Conservation (phyloP, 441 rosid species). For the Croton laevigatus region DNA sequence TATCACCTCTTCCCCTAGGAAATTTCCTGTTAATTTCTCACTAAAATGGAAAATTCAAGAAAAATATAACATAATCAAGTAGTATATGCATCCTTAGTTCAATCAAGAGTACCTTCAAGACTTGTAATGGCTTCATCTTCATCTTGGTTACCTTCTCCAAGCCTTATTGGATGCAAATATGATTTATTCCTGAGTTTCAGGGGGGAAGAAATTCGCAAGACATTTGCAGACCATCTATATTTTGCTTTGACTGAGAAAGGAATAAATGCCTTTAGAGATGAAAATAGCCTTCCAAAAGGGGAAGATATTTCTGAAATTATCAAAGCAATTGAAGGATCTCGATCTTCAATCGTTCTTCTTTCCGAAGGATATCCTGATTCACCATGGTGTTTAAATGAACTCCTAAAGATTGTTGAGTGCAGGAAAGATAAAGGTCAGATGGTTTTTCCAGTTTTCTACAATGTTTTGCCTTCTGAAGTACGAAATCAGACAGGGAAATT, state of each 20-base stretch:
- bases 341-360: background rate
- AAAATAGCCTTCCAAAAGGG: background rate
- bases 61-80: no score
- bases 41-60: no score
- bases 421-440: background rate
- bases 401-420: slow-evolving; percentile 12
- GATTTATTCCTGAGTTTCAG: background rate
- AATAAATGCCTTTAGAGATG: background rate
- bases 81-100: no score
- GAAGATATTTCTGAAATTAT: background rate
- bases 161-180: background rate
- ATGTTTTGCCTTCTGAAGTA: slow-evolving; percentile 12
- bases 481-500: background rate
- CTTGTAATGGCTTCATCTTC: slow-evolving; percentile 5
- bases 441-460: slow-evolving; percentile 10
- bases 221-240: background rate
- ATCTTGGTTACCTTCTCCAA: background rate
- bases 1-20: no score
- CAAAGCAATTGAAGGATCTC: background rate
- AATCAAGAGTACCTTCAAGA: no score
- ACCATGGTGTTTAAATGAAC: background rate
- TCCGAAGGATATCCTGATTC: background rate
- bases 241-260: background rate
- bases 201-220: no score
- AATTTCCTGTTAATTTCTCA: no score